Conservation (phyloP, 345 rosid species). For the Citrus trifoliata region DNA sequence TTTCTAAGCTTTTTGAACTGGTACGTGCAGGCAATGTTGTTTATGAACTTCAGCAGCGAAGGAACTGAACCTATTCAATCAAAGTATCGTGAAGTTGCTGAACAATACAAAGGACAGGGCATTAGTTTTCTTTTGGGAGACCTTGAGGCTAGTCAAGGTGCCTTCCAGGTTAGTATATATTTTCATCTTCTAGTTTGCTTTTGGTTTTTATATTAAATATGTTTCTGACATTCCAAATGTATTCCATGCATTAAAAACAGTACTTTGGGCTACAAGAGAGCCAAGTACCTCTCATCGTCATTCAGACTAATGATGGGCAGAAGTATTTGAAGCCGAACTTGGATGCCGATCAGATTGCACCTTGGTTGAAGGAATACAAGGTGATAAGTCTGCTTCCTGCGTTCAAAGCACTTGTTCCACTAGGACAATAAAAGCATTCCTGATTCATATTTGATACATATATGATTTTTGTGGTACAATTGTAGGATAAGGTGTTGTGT, state of each 20-base stretch:
- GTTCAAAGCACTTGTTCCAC: not conserved
- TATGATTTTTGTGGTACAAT: not conserved
- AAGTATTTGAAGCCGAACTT: conserved; percentile 74
- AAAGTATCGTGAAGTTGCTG: conserved; percentile 72
- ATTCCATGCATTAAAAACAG: conserved; percentile 41
- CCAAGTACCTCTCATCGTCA: conserved; percentile 76
- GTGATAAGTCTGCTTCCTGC: conserved; percentile 30
- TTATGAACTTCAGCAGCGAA: conserved; percentile 59
- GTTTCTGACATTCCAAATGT: not conserved
- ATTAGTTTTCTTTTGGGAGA: conserved; percentile 83
- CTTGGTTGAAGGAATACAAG: conserved; percentile 87
- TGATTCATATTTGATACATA: not conserved
- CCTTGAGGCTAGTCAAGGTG: conserved; percentile 78
- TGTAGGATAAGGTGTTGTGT: not conserved
- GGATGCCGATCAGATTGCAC: conserved; percentile 62
- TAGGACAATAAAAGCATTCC: not conserved
- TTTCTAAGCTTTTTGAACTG: not conserved
- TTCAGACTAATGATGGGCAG: conserved; percentile 65
- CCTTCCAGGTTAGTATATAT: conserved; percentile 63
- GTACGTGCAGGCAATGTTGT: conserved; percentile 74
- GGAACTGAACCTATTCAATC: conserved; percentile 56
- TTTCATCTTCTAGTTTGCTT: not conserved
- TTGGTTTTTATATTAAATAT: conserved; percentile 1
- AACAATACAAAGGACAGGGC: conserved; percentile 65
- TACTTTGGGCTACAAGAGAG: conserved; percentile 84